Percentiles rank a stretch among this genome's conserved stretches.
Evolutionary conservation across 371 early-diverging fungal genomes (phyloP).

Genomic region (Mortierella sp.): DNA sequence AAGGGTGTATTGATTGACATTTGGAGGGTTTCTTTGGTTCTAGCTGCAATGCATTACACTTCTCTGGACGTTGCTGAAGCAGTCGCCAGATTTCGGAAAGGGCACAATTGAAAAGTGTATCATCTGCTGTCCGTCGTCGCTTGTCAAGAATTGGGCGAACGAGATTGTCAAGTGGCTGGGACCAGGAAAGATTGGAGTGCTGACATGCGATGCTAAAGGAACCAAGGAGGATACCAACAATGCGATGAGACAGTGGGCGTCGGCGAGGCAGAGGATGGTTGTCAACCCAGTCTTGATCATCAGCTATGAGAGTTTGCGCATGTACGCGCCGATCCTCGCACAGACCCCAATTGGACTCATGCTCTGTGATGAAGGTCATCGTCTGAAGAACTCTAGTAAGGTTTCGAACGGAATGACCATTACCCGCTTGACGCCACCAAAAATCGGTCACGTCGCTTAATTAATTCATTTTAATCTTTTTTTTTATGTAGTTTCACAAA

Average conservation of each 20-base stretch:
- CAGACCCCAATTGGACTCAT: slow-evolving; percentile 92
- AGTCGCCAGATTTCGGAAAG: slow-evolving; percentile 90
- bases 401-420: background rate
- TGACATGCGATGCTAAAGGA: slow-evolving; percentile 89
- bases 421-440: background rate
- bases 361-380: slow-evolving; percentile 98
- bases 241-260: slow-evolving; percentile 85
- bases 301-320: slow-evolving; percentile 94
- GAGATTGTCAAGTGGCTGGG: slow-evolving; percentile 95
- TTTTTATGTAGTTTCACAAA: slow-evolving; percentile 73
- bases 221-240: slow-evolving; percentile 88
- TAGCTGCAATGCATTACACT: slow-evolving; percentile 91
- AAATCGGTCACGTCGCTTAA: background rate
- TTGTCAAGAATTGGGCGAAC: slow-evolving; percentile 92
- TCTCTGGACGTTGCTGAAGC: slow-evolving; percentile 94
- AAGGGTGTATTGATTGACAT: background rate
- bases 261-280: slow-evolving; percentile 84
- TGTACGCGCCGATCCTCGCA: slow-evolving; percentile 79
- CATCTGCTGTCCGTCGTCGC: slow-evolving; percentile 86
- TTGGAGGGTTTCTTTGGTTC: background rate
- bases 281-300: slow-evolving; percentile 94
- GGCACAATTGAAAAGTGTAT: slow-evolving; percentile 93
- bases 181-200: slow-evolving; percentile 80
- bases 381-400: slow-evolving; percentile 90
- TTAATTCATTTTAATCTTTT: background rate